These are phyloP conservation scores for Chlamydomonas eustigma DNA, from an alignment of 139 green algal genomes.

Conservation along the genomic window DNA sequence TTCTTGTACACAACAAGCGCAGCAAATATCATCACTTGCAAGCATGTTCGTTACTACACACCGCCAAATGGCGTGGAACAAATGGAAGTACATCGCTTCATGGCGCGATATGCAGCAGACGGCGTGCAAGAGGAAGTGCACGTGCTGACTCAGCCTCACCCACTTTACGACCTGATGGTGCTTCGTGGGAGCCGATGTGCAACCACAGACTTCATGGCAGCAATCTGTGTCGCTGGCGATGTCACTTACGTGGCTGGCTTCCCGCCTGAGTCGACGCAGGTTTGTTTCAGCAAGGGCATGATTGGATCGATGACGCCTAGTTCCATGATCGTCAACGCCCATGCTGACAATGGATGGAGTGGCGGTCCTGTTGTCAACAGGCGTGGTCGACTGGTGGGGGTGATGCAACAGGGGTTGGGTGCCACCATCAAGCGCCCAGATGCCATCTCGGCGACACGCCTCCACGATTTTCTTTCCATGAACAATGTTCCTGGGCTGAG, in stretches of 20 bases:
- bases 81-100: too few relatives aligned
- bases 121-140: background rate
- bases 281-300: conserved; percentile 1
- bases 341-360: conserved; percentile 8
- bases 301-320: background rate
- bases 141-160: background rate
- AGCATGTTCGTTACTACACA: background rate
- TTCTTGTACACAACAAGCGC: background rate
- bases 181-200: background rate
- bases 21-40: background rate
- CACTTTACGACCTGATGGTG: background rate
- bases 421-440: too few relatives aligned
- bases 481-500: too few relatives aligned
- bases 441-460: too few relatives aligned
- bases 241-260: conserved; percentile 6
- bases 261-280: background rate
- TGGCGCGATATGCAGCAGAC: background rate
- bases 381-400: background rate
- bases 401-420: too few relatives aligned
- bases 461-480: too few relatives aligned
- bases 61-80: too few relatives aligned
- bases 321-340: background rate
- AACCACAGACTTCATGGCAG: background rate
- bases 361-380: background rate
- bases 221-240: background rate